Base-by-base conservation (phyloP, 2,329 filamentous ascomycete species). In the Metarhizium robertsii region DNA sequence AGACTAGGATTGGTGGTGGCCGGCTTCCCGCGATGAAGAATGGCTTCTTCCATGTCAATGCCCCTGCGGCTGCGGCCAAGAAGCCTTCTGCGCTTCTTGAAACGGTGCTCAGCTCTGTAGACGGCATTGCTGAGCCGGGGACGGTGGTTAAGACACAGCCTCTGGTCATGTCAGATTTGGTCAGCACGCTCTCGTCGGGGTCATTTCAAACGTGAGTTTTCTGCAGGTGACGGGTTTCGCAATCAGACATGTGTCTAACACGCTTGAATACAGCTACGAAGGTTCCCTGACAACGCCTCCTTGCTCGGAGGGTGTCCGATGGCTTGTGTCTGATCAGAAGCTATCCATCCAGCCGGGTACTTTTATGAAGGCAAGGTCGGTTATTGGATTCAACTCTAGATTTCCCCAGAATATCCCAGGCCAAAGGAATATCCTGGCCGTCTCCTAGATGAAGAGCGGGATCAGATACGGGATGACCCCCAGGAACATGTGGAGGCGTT, bases 201-300 rank as follows among this genome's bases (percentile, higher is more conserved):
- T 63, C 63, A 2, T 63, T 68, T 52, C 59, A 58, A 29, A 63
- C 59, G 66, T 67, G 53, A 63, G 66, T 61, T 8, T 16, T n/a
- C 6, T 25, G 45, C 18, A 11, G 25, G 6, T 6, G 42, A 20
- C 7, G 20, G 13, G 30, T 50, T 13, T 34, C 20, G 14, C 2
- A 25, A 45, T 40, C 42, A 34, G 16, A 18, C 1, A 14, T 8
- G 45, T 14, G 11, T 11, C 13, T 20, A 32, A n/a, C 4, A 25
- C 8, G n/a, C 69, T 69, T 5, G 66, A 78, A 53, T 74, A 74
- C 60, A 72, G 73, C 54, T 86, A 85, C 71, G 66, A 67, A 13
- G 83, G 83, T 20, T 83, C 79, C 18, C 71, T 86, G 50, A 86
- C 83, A 45, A 85, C 81, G 0, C 83, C 83, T 20, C 83, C 83